Evolutionary conservation across 345 rosid genomes (phyloP), one percentile per base, ranked within the genome.

Genomic region (Rubroshorea leprosula): DNA sequence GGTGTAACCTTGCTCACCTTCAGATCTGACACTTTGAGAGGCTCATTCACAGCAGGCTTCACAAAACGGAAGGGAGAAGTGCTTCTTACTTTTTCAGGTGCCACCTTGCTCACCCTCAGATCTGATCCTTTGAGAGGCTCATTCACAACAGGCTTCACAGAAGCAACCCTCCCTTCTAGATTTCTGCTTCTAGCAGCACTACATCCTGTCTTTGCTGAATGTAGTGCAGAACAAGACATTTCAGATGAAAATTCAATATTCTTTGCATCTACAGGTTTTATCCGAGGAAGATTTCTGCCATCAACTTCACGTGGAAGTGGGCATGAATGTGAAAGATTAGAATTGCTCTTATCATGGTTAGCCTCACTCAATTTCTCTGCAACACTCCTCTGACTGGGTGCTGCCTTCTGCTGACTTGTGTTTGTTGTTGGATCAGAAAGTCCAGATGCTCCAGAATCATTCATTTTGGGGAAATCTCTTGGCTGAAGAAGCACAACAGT

Each of bases 51-150:
- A 53, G 60, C 17, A n/a, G 20, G 56, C 38, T 54, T 48, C n/a
- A n/a, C n/a, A n/a, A n/a, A n/a, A 60, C 78, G 87, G 62, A 88
- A 84, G 52, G 98, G 96, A 9, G 95, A 83, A 29, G 81, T 71
- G 75, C 89, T 84, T 74, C 89, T 80, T 55, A 50, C 70, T 64
- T 77, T 89, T 60, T 86, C 92, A 49, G 75, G 27, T 60, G 64
- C 66, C 51, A 23, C 74, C 62, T 73, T 77, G 56, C 59, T 63
- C 5, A 31, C 58, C 57, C 76, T 76, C 45, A 51, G 55, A 39
- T 72, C 77, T 31, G 58, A 69, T 68, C 61, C 75, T 74, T 55
- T 69, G 17, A 51, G 52, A 64, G 74, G 64, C 65, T 58, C 76
- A 57, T 31, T 65, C 18, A 23, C 58, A 53, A 57, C 17, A 27